phyloP scores from a whole-genome alignment of 1,284 basidiomycete genomes.

The Microbotryum scabiosae region DNA sequence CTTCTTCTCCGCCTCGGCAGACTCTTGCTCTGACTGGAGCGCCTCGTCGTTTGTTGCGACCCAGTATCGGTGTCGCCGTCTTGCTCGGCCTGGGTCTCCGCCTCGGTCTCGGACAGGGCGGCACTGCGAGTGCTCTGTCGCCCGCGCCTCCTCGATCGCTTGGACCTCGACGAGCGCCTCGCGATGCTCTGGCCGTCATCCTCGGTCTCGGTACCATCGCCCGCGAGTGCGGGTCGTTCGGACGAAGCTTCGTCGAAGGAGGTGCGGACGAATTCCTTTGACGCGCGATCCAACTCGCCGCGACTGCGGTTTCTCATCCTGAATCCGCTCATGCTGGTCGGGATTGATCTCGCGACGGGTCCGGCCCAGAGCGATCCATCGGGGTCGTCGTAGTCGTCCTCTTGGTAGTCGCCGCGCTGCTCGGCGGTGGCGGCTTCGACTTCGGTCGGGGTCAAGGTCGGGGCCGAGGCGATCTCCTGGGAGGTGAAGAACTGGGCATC shows the following conservation, averaged over 20 bases:
- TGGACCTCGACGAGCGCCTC: slow-evolving; percentile 12
- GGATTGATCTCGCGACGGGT: slow-evolving; percentile 31
- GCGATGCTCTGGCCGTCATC: slow-evolving; percentile 10
- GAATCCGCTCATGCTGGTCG: slow-evolving; percentile 32
- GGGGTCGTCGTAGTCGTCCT: slow-evolving; percentile 36
- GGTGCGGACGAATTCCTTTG: slow-evolving; percentile 4
- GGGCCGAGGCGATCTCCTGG: slow-evolving; percentile 1
- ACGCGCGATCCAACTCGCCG: slow-evolving; percentile 21
- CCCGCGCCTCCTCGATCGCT: neutral
- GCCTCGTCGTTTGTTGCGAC: slow-evolving; percentile 11
- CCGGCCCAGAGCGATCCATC: slow-evolving; percentile 33
- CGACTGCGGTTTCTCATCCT: slow-evolving; percentile 27
- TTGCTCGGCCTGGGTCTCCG: slow-evolving; percentile 11
- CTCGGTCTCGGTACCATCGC: neutral
- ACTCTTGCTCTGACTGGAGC: neutral
- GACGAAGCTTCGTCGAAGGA: neutral
- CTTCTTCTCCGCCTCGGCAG: neutral
- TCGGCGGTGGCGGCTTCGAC: neutral
- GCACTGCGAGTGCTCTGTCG: neutral
- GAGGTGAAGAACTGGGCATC: slow-evolving; percentile 27
- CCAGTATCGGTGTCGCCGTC: neutral
- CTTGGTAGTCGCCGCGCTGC: slow-evolving; percentile 9
- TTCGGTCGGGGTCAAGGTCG: neutral
- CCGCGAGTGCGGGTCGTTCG: neutral
- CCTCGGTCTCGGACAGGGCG: neutral